Base-by-base conservation (phyloP, 2,329 filamentous ascomycete species). In the Venturia aucupariae region DNA sequence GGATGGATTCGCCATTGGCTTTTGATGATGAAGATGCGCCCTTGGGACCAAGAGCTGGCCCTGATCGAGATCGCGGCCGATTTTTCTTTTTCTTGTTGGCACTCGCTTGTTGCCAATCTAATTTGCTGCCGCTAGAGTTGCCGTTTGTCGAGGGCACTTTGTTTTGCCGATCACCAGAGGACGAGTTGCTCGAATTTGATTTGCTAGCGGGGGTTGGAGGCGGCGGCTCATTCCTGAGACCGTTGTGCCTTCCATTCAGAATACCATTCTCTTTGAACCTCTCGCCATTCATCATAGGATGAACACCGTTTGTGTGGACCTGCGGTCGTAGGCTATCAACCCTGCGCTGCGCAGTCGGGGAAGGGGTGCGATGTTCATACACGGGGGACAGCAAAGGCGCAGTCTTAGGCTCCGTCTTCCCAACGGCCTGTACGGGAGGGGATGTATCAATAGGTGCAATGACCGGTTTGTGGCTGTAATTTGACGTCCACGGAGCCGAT, bases 331-430 rank as follows among this genome's bases (percentile, higher is more conserved):
- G 19, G 41, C 68, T 65, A 3, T 86, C 84, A 61, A 80, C 76
- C 60, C 81, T 85, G 64, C 86, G 80, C 64, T 78, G 77, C 15
- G 82, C 78, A 3, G 81, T 88, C 1, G 89, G 88, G 1, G 89
- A 90, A 2, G 88, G 87, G 0, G 86, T 88, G n/a, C 83, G 81
- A 6, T 84, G 82, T 75, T 92, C 89, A 63, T 88, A 88, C 0
- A 92, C 89, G 0, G 89, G 89, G 0, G 89, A 92, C 2, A 92
- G 79, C 27, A 81, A 67, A 4, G 79, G 78, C 11, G 75, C 68
- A 81, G 82, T 73, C 61, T 82, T 85, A 66, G 86, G 83, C 0
- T 83, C 75, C 48, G 82, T 80, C 68, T 85, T 85, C 69, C 78
- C 84, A 3, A 83, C 81, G 15, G 85, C 79, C 2, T 80, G 71